phyloP scores from a whole-genome alignment of 768 basidiomycete genomes.

The Pseudohyphozyma bogoriensis region DNA sequence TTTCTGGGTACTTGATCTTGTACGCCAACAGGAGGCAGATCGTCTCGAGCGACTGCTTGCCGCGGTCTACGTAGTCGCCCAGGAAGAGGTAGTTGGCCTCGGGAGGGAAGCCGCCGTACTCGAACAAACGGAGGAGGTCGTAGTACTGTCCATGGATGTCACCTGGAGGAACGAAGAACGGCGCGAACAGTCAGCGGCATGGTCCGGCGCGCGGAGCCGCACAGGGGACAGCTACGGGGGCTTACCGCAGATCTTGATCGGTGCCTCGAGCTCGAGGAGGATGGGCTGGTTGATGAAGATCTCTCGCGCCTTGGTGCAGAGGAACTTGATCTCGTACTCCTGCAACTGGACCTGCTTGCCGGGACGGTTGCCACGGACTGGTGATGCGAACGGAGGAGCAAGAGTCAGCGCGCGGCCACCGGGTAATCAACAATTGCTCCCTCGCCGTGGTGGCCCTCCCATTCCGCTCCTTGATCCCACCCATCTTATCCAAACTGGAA shows the following conservation, averaged over 20 bases:
- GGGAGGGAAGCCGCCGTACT: slow-evolving; percentile 98
- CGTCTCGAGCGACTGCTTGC: slow-evolving; percentile 98
- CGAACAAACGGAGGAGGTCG: slow-evolving; percentile 92
- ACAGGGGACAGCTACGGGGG: slow-evolving; percentile 22
- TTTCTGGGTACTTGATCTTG: slow-evolving; percentile 99
- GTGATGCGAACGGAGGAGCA: background rate
- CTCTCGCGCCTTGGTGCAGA: slow-evolving; percentile 96
- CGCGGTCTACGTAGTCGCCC: slow-evolving; percentile 98
- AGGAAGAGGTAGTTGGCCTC: slow-evolving; percentile 99
- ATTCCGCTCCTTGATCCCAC: background rate
- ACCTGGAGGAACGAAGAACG: slow-evolving; percentile 45
- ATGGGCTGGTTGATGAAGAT: slow-evolving; percentile 99
- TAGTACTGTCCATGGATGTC: slow-evolving; percentile 99
- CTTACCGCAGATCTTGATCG: slow-evolving; percentile 99
- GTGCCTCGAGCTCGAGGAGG: slow-evolving; percentile 91
- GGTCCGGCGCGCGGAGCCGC: background rate
- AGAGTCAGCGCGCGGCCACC: no score
- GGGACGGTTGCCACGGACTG: slow-evolving; percentile 95
- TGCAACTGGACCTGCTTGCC: slow-evolving; percentile 96
- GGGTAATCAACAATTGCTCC: background rate
- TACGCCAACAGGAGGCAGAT: slow-evolving; percentile 97
- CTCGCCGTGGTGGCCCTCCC: background rate
- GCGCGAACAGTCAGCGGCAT: background rate
- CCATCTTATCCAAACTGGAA: no score
- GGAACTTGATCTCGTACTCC: slow-evolving; percentile 98